Conservation (phyloP, 345 rosid species). For the Bretschneidera sinensis region DNA sequence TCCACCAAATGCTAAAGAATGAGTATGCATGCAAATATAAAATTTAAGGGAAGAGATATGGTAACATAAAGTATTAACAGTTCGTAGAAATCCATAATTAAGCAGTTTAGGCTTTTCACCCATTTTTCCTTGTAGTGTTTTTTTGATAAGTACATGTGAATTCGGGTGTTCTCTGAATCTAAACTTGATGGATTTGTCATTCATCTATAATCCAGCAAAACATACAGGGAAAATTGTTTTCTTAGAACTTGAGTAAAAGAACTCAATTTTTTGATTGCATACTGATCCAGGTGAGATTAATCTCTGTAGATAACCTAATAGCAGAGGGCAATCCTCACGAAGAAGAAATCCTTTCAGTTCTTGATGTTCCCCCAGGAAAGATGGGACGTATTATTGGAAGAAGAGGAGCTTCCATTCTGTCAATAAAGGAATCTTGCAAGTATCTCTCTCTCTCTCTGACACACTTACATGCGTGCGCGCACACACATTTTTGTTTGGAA, state of each 20-base stretch:
- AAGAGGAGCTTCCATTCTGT: conserved; percentile 72
- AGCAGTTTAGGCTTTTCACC: too few relatives aligned
- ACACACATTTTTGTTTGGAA: not conserved
- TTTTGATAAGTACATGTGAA: too few relatives aligned
- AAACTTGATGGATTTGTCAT: too few relatives aligned
- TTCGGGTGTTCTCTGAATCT: too few relatives aligned
- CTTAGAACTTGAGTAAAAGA: not conserved
- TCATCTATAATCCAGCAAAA: not conserved
- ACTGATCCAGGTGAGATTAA: conserved; percentile 7
- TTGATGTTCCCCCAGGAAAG: conserved; percentile 80
- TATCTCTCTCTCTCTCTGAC: conserved; percentile 25
- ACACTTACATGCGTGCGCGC: not conserved
- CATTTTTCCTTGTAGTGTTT: not conserved
- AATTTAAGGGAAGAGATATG: too few relatives aligned
- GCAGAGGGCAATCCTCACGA: conserved; percentile 44
- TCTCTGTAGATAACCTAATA: conserved; percentile 42
- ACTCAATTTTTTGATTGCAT: not conserved
- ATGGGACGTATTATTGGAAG: conserved; percentile 93
- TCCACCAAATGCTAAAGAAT: too few relatives aligned
- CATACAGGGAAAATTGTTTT: not conserved
- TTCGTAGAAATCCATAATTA: too few relatives aligned
- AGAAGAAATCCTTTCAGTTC: conserved; percentile 77
- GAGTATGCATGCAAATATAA: too few relatives aligned
- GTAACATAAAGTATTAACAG: too few relatives aligned
- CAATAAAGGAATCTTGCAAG: conserved; percentile 88